Conservation (phyloP, 192 early-diverging fungal genomes). For the Physocladia obscura region DNA sequence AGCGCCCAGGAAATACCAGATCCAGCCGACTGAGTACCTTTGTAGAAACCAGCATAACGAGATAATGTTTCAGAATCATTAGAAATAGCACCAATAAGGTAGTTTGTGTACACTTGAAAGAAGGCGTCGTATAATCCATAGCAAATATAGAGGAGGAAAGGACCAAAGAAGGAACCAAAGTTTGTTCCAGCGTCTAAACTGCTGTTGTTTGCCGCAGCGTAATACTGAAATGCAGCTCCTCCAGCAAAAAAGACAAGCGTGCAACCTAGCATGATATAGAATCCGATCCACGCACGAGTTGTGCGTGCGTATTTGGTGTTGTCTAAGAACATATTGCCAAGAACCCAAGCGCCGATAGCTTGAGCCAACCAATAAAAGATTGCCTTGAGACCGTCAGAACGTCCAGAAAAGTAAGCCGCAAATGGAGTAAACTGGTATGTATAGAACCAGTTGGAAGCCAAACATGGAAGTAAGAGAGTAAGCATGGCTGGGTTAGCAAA, state of each 20-base stretch:
- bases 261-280: conserved; percentile 43
- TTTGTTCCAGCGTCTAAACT: conserved; percentile 25
- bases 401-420: conserved; percentile 17
- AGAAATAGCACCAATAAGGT: conserved; percentile 81
- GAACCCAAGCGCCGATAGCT: conserved; percentile 19
- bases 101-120: conserved; percentile 81
- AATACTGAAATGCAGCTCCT: conserved; percentile 23
- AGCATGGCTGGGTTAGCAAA: conserved; percentile 72
- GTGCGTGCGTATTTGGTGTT: conserved; percentile 50
- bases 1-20: conserved; percentile 41
- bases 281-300: conserved; percentile 56
- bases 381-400: conserved; percentile 18
- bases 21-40: conserved; percentile 83
- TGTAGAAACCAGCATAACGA: conserved; percentile 77
- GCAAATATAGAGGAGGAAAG: conserved; percentile 69
- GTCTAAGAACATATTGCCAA: conserved; percentile 50
- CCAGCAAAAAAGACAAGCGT: conserved; percentile 17
- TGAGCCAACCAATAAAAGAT: conserved; percentile 25
- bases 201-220: conserved; percentile 50
- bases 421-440: conserved; percentile 64
- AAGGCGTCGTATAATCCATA: conserved; percentile 81
- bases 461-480: conserved; percentile 41
- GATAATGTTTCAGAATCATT: conserved; percentile 66
- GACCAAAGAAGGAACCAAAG: conserved; percentile 47
- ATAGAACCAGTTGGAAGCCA: conserved; percentile 78